Conservation (phyloP, 192 early-diverging fungal genomes). For the Coemansia sp. region DNA sequence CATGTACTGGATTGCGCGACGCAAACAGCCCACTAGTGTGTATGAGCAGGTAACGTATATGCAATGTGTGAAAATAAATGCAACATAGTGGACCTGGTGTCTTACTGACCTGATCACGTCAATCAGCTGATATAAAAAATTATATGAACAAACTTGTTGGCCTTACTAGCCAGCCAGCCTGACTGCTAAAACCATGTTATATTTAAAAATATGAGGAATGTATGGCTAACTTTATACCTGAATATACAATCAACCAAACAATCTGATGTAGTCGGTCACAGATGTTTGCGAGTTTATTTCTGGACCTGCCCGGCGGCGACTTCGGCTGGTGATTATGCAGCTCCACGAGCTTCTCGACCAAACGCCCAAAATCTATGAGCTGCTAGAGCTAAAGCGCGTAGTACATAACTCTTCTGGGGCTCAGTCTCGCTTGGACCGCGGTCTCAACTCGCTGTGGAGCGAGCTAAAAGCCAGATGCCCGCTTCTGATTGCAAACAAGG, state of each 20-base stretch:
- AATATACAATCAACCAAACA: not conserved
- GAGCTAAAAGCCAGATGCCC: constrained; percentile 43
- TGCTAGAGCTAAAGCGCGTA: constrained; percentile 28
- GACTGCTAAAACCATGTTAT: not conserved
- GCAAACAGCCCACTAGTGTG: constrained; percentile 22
- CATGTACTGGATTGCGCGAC: constrained; percentile 36
- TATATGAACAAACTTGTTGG: not conserved
- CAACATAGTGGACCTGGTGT: not conserved
- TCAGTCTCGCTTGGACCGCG: constrained; percentile 28
- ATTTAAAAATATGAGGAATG: no score
- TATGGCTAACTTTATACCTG: not conserved
- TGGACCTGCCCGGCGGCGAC: constrained; percentile 31
- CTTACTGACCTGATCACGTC: not conserved
- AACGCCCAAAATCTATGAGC: constrained; percentile 35
- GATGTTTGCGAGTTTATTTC: constrained; percentile 38
- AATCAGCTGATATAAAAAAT: not conserved
- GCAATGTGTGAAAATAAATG: not conserved
- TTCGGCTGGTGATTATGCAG: constrained; percentile 44
- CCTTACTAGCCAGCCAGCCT: not conserved
- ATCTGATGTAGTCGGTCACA: constrained; percentile 18
- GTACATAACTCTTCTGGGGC: constrained; percentile 19
- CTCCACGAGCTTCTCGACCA: constrained; percentile 33
- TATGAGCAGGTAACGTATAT: constrained; percentile 35
- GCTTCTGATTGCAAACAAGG: constrained; percentile 40
- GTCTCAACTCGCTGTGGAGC: constrained; percentile 36